phyloP scores from a whole-genome alignment of 2,329 filamentous ascomycete species.

The Parafenestella ontariensis region DNA sequence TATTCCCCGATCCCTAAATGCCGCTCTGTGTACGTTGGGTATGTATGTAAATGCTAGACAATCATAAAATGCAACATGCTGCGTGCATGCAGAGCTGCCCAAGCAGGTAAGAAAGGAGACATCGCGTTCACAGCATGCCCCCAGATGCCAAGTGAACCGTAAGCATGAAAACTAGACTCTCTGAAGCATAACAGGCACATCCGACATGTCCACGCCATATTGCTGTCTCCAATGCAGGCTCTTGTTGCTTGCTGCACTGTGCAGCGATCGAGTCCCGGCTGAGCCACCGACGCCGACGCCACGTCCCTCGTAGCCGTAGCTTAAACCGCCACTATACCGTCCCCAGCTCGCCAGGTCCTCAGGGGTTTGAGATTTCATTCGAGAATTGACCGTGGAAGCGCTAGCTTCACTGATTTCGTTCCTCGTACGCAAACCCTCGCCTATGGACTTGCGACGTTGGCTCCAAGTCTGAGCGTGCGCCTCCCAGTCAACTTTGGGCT shows the following conservation, averaged over 20 bases:
- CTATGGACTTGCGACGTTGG: slow-evolving; percentile 41
- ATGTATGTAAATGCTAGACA: slow-evolving; percentile 15
- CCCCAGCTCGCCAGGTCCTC: slow-evolving; percentile 23
- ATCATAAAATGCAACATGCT: slow-evolving; percentile 2
- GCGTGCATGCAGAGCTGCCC: slow-evolving; percentile 14
- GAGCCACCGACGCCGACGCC: slow-evolving; percentile 45
- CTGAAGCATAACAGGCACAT: slow-evolving; percentile 42
- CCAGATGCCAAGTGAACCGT: slow-evolving; percentile 6
- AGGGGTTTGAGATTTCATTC: slow-evolving; percentile 10
- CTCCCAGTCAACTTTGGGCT: slow-evolving; percentile 32
- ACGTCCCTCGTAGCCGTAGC: slow-evolving; percentile 44
- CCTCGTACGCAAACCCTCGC: slow-evolving; percentile 29
- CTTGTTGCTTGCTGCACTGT: slow-evolving; percentile 40
- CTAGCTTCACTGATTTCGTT: slow-evolving; percentile 10
- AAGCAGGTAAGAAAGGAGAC: slow-evolving; percentile 7
- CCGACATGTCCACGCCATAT: slow-evolving; percentile 42
- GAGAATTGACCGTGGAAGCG: slow-evolving; percentile 7
- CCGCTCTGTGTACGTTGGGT: slow-evolving; percentile 8
- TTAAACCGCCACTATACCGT: slow-evolving; percentile 48
- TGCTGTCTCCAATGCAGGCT: slow-evolving; percentile 38
- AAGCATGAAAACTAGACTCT: slow-evolving; percentile 10
- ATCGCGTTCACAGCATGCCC: background rate
- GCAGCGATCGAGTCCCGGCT: slow-evolving; percentile 43
- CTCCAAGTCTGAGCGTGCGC: slow-evolving; percentile 35
- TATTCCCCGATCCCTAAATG: slow-evolving; percentile 12